Percentiles rank a stretch among this genome's conserved stretches.
These are phyloP conservation scores for Earliella scabrosa DNA, from an alignment of 1,284 basidiomycete genomes.

Conservation along the genomic window DNA sequence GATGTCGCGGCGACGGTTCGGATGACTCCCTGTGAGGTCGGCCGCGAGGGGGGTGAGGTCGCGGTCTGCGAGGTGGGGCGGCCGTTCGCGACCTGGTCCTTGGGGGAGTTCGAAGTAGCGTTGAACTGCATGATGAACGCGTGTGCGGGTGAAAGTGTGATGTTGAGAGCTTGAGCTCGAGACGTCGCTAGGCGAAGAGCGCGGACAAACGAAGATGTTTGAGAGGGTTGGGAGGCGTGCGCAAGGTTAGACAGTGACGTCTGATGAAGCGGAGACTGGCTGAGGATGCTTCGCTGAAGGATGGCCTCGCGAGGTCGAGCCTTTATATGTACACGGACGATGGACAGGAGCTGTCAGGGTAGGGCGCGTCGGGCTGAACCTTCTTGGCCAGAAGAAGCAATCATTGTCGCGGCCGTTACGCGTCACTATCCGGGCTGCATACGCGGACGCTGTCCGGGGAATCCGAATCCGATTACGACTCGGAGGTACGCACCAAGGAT, in stretches of 20 bases:
- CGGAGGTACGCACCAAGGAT: constrained; percentile 19
- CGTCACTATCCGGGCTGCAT: background rate
- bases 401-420: constrained; percentile 8
- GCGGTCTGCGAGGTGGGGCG: constrained; percentile 14
- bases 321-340: constrained; percentile 10
- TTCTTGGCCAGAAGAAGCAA: constrained; percentile 17
- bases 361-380: constrained; percentile 9
- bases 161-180: background rate
- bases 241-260: background rate
- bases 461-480: constrained; percentile 20
- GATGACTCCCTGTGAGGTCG: constrained; percentile 29
- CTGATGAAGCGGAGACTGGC: constrained; percentile 3
- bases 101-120: constrained; percentile 5
- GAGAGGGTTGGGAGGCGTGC: background rate
- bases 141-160: background rate
- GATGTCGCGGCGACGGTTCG: constrained; percentile 31
- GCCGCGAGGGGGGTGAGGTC: constrained; percentile 18
- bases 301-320: background rate
- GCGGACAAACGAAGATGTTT: background rate
- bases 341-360: constrained; percentile 24
- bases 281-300: constrained; percentile 9
- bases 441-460: constrained; percentile 20
- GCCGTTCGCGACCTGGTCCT: constrained; percentile 12
- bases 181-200: background rate
- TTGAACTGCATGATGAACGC: constrained; percentile 19